Percentiles rank a stretch among this genome's conserved stretches.
Evolutionary conservation across 768 basidiomycete species (phyloP).

Genomic region (Phaeolepiota aurea): DNA sequence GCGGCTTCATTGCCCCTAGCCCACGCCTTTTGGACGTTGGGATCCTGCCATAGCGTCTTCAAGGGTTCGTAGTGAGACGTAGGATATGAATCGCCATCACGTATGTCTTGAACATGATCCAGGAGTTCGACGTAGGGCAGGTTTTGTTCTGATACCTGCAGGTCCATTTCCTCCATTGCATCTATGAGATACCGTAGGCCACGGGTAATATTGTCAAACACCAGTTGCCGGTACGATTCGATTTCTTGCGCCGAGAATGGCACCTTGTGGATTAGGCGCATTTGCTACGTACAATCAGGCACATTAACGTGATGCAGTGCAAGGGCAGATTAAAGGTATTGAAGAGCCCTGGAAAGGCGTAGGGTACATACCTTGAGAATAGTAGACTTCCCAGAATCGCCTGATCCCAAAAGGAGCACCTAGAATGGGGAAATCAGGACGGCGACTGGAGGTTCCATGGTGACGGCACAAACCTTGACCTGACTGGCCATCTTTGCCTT

Average conservation of each 20-base stretch:
- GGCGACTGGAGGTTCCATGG: constrained; percentile 1
- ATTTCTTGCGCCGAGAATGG: constrained; percentile 78
- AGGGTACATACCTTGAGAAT: constrained; percentile 60
- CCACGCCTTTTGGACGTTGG: constrained; percentile 68
- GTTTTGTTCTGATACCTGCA: constrained; percentile 62
- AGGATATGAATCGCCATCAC: constrained; percentile 80
- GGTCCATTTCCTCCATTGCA: constrained; percentile 83
- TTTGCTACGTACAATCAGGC: constrained; percentile 54
- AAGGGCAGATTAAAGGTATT: neutral
- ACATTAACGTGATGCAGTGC: constrained; percentile 3
- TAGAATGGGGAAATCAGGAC: constrained; percentile 16
- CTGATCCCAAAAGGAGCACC: constrained; percentile 87
- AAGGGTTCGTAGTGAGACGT: constrained; percentile 57
- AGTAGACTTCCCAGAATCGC: constrained; percentile 91
- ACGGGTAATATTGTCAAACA: constrained; percentile 86
- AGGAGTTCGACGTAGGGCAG: constrained; percentile 50
- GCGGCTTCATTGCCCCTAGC: constrained; percentile 84
- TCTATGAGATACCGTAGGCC: constrained; percentile 81
- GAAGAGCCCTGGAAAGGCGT: neutral
- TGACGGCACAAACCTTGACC: constrained; percentile 52
- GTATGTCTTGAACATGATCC: constrained; percentile 60
- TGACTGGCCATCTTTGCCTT: constrained; percentile 63
- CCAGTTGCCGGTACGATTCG: constrained; percentile 84
- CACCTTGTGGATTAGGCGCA: constrained; percentile 88
- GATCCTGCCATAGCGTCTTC: constrained; percentile 68